These are phyloP conservation scores for Trametes versicolor DNA, from an alignment of 1,284 basidiomycete genomes.

Conservation along the genomic window DNA sequence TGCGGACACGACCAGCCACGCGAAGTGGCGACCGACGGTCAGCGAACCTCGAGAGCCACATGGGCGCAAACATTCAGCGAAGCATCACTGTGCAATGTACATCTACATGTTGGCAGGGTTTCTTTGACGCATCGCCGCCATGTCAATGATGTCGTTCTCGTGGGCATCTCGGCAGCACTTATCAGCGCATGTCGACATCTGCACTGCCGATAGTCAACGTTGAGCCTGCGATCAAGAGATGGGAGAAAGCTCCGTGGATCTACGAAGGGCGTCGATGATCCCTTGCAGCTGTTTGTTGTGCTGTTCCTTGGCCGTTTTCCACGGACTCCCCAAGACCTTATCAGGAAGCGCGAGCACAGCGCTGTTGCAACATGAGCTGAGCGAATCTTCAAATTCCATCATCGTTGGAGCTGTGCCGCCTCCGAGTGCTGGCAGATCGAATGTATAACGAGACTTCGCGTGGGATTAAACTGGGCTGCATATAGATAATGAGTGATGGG, in stretches of 20 bases:
- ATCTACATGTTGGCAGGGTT: background rate
- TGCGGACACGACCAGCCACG: background rate
- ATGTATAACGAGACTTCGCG: background rate
- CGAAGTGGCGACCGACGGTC: background rate
- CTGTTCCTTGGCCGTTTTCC: background rate
- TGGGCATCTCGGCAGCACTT: background rate
- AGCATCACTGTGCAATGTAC: background rate
- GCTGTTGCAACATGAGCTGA: background rate
- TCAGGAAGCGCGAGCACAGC: background rate
- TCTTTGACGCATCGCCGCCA: conserved; percentile 2
- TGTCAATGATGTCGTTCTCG: background rate
- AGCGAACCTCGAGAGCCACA: background rate
- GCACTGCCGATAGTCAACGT: background rate
- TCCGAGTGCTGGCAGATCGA: background rate
- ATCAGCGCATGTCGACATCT: conserved; percentile 1
- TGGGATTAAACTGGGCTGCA: too few species aligned
- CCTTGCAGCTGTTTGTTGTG: background rate
- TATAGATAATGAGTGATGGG: too few species aligned
- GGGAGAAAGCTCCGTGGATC: background rate
- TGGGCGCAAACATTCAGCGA: background rate
- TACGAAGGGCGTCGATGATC: background rate
- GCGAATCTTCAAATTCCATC: background rate
- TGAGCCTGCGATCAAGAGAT: background rate
- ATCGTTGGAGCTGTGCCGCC: background rate
- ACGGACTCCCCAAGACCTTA: background rate